Base-by-base conservation (phyloP, 179 eudicot genomes). In the Heliamphora pulchella region DNA sequence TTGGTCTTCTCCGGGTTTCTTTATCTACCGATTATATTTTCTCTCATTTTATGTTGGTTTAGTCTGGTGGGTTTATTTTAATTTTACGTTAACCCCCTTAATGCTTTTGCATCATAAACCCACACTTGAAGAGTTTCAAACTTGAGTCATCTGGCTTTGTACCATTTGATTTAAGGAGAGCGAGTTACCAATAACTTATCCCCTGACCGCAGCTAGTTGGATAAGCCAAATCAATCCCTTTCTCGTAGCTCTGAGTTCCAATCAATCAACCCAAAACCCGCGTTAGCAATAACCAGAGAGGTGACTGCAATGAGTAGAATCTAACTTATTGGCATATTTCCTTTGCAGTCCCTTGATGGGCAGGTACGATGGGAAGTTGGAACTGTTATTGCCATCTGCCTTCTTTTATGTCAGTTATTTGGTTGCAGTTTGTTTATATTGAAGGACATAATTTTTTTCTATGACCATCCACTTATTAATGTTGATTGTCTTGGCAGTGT, bases 1-100 rank as follows among this genome's bases (percentile, higher is more conserved):
- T 71, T 71, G 74, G 47, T 51, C 8, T 64, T 64, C 11, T 64
- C 43, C 43, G 20, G 31, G 41, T 73, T 73, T 73, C 46, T 73
- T 72, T 53, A 3, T 72, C 1, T 5, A 54, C 3, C 46, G 22
- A 18, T 69, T 69, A 4, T 73, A 31, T 39, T 73, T 7, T 53
- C 13, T 54, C 63, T 39, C 7, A 8, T 53, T 51, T 50, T 50
- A n/a, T 14, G 31, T 31, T 31, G 31, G 31, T 31, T 31, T 31
- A 31, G 31, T 31, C 31, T 31, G 31, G 31, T 31, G 31, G 31
- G 31, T 31, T 31, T 31, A 31, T 31, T 31, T 31, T 31, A 31
- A 31, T 31, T 31, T 31, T 31, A 31, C 0, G 31, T 31, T 31
- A 31, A 31, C 31, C 31, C 31, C 31, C 31, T 31, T 31, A 31